Evolutionary conservation across 106 monocot species (phyloP).

Genomic region (Amphibolis antarctica): DNA sequence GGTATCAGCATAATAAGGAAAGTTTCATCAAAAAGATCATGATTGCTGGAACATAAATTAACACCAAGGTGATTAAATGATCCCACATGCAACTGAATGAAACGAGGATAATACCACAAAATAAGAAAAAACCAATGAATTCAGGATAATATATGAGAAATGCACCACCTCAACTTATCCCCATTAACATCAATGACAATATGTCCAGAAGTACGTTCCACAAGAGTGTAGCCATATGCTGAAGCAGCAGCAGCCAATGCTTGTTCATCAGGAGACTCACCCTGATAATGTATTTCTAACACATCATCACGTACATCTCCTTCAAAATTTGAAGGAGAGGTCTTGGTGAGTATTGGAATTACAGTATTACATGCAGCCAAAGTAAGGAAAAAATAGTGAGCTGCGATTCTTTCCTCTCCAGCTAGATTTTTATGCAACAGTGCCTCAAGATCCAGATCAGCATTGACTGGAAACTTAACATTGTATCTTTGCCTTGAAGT

Average conservation of each 20-base stretch:
- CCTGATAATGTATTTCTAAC: constrained; percentile 70
- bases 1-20: not conserved
- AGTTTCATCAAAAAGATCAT: not conserved
- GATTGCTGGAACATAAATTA: not conserved
- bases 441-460: constrained; percentile 48
- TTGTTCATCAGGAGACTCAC: constrained; percentile 98
- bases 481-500: constrained; percentile 31
- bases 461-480: constrained; percentile 40
- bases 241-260: constrained; percentile 87
- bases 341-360: constrained; percentile 50
- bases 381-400: constrained; percentile 89
- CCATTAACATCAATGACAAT: constrained; percentile 84
- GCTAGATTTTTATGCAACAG: constrained; percentile 45
- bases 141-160: not conserved
- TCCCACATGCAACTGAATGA: no score
- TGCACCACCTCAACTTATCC: constrained; percentile 58
- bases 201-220: constrained; percentile 93
- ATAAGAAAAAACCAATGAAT: not conserved
- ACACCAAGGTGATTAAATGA: not conserved
- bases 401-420: constrained; percentile 57
- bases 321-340: constrained; percentile 18
- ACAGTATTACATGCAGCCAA: constrained; percentile 96
- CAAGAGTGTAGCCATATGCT: constrained; percentile 80
- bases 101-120: not conserved
- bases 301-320: constrained; percentile 28